These are phyloP conservation scores for Fraxinus pennsylvanica DNA, from an alignment of 257 asterid species.

Conservation along the genomic window DNA sequence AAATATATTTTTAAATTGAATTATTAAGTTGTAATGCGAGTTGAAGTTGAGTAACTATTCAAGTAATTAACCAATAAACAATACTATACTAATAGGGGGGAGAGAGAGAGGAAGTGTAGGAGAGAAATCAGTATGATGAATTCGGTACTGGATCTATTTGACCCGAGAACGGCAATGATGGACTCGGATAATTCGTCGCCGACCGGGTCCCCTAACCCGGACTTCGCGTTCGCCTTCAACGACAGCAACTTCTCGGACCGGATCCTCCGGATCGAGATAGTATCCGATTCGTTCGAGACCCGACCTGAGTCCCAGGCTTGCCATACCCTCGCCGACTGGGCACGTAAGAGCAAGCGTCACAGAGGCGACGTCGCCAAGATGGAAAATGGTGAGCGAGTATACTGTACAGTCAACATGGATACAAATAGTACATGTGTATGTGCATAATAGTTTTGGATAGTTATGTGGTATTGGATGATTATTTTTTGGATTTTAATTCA, in stretches of 20 bases:
- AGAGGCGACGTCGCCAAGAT: conserved; percentile 45
- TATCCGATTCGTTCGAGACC: conserved; percentile 49
- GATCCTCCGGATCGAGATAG: conserved; percentile 63
- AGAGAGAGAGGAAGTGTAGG: too few relatives aligned
- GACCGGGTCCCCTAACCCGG: conserved; percentile 42
- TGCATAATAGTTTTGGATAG: too few relatives aligned
- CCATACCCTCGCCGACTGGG: conserved; percentile 64
- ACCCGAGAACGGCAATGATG: conserved; percentile 70
- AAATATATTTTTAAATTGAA: too few relatives aligned
- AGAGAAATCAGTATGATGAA: conserved; percentile 42
- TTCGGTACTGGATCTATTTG: conserved; percentile 72
- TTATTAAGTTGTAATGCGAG: too few relatives aligned
- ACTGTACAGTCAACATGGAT: conserved; percentile 14
- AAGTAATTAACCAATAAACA: too few relatives aligned
- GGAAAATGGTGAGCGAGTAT: conserved; percentile 46
- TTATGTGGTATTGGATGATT: not conserved
- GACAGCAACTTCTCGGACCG: conserved; percentile 85
- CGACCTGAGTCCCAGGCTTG: conserved; percentile 37
- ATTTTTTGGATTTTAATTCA: not conserved
- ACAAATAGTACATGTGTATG: too few relatives aligned
- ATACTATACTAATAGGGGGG: not conserved
- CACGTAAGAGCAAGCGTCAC: conserved; percentile 59
- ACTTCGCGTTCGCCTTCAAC: conserved; percentile 84
- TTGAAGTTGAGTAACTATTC: too few relatives aligned
- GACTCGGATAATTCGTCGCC: conserved; percentile 55